These are phyloP conservation scores for Emydomyces testavorans DNA, from an alignment of 2,329 filamentous ascomycete genomes.

Conservation along the genomic window DNA sequence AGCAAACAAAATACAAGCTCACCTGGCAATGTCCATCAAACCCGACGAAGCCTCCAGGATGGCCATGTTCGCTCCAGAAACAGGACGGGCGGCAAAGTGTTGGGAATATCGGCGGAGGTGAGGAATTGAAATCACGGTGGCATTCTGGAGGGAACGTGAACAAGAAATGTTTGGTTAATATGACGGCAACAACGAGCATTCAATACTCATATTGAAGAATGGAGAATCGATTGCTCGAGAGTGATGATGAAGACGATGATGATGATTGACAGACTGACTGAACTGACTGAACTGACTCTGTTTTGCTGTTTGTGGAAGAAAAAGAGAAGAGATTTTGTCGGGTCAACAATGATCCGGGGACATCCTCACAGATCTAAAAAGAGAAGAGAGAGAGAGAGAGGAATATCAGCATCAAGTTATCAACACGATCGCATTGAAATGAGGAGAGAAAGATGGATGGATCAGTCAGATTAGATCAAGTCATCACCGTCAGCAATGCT, in stretches of 20 bases:
- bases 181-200: background rate
- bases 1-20: conserved; percentile 6
- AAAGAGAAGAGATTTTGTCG: background rate
- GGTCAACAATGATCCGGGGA: background rate
- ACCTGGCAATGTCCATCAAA: conserved; percentile 37
- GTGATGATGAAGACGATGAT: background rate
- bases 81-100: background rate
- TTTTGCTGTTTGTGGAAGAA: background rate
- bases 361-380: too few species aligned
- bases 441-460: background rate
- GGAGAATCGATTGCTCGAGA: too few species aligned
- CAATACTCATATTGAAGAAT: too few species aligned
- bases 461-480: conserved; percentile 52
- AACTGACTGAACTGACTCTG: too few species aligned
- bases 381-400: background rate
- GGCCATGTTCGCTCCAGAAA: conserved; percentile 28
- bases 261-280: too few species aligned
- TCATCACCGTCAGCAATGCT: conserved; percentile 40
- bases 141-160: background rate
- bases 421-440: too few species aligned
- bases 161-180: background rate
- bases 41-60: conserved; percentile 31
- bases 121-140: background rate
- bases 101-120: background rate
- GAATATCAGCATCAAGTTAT: too few species aligned